Percentiles rank a stretch among this genome's conserved stretches.
Conservation (phyloP, 768 basidiomycete species). For the Porpolomopsis calyptriformis region DNA sequence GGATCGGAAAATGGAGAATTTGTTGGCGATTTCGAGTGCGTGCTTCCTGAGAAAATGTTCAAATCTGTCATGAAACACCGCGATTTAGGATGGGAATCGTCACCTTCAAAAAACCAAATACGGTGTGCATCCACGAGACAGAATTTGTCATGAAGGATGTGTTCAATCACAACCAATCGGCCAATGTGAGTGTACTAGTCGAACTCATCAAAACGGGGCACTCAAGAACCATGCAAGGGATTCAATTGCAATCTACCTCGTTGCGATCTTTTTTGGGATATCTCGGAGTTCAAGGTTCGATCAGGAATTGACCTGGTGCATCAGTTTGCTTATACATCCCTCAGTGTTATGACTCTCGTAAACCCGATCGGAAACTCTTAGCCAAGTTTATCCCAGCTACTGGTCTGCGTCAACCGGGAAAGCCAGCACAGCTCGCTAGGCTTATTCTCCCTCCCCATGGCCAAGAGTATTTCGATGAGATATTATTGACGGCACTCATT, state of each 20-base stretch:
- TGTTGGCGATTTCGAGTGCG: conserved; percentile 29
- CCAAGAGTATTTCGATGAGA: conserved; percentile 22
- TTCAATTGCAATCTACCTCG: neutral
- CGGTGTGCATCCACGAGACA: conserved; percentile 6
- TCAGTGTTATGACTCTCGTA: conserved; percentile 7
- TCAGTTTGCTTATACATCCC: neutral
- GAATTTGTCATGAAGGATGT: conserved; percentile 3
- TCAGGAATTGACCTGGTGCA: too few relatives aligned
- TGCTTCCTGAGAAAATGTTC: neutral
- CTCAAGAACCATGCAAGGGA: neutral
- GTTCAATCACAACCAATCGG: neutral
- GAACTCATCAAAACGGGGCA: neutral
- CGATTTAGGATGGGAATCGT: conserved; percentile 11
- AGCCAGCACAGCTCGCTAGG: conserved; percentile 7
- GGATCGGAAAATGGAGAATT: conserved; percentile 18
- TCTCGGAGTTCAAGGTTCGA: neutral
- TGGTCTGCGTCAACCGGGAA: conserved; percentile 7
- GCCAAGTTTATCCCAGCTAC: conserved; percentile 7
- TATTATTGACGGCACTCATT: conserved; percentile 23
- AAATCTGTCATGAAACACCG: neutral
- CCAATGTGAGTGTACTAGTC: neutral
- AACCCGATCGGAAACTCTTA: conserved; percentile 5
- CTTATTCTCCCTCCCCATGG: conserved; percentile 20
- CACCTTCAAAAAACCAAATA: conserved; percentile 5
- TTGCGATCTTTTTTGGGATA: neutral